Conservation (phyloP, 1,284 basidiomycete species). For the Rhodotorula sp. region DNA sequence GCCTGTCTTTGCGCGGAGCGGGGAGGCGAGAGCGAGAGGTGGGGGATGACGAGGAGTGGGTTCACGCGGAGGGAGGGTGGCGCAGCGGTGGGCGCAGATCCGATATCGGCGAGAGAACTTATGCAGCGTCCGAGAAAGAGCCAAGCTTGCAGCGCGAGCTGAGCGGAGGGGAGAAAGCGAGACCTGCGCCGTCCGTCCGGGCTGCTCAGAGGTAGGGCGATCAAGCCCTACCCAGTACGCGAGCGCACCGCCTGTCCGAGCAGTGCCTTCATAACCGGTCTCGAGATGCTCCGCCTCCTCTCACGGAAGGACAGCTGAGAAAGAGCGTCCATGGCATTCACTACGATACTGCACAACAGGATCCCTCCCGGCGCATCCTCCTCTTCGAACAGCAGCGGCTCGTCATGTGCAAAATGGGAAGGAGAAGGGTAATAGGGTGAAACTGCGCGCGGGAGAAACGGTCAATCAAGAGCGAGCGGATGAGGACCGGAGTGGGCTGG, state of each 20-base stretch:
- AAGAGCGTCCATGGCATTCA: not conserved
- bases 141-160: too few species aligned
- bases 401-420: not conserved
- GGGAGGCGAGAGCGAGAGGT: not conserved
- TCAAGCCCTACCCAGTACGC: too few species aligned
- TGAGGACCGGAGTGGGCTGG: too few species aligned
- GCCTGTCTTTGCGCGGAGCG: too few species aligned
- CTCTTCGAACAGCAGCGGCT: not conserved
- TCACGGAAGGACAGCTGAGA: not conserved
- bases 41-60: constrained; percentile 1
- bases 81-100: not conserved
- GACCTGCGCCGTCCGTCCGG: not conserved
- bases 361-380: not conserved
- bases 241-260: too few species aligned
- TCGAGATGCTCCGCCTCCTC: not conserved
- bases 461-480: not conserved
- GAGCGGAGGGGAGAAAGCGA: not conserved
- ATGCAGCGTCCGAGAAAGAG: too few species aligned
- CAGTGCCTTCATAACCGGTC: too few species aligned
- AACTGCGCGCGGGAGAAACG: not conserved
- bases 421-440: not conserved
- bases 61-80: too few species aligned
- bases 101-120: too few species aligned
- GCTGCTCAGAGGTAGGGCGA: too few species aligned
- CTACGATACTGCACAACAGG: not conserved